phyloP scores from a whole-genome alignment of 2,329 filamentous ascomycete species.

The Fusarium lateritium region DNA sequence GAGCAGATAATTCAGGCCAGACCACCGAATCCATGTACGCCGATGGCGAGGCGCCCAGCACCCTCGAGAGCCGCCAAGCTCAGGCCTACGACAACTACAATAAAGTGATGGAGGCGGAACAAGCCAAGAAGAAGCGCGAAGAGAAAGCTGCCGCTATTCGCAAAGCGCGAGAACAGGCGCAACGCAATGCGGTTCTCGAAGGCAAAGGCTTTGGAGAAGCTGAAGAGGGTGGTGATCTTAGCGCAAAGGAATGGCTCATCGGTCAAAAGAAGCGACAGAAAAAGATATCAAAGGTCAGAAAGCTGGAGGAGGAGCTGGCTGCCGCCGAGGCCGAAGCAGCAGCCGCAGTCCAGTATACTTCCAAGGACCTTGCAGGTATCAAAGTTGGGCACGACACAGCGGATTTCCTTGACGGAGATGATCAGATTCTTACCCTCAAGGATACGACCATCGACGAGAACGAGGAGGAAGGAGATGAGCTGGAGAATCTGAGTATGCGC shows the following conservation, averaged over 20 bases:
- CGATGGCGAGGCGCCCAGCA: slow-evolving; percentile 80
- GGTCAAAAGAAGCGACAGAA: slow-evolving; percentile 95
- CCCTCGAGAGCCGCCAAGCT: slow-evolving; percentile 84
- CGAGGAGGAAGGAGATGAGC: slow-evolving; percentile 90
- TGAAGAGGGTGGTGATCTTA: slow-evolving; percentile 75
- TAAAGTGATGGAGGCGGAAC: slow-evolving; percentile 77
- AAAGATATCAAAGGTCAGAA: slow-evolving; percentile 84
- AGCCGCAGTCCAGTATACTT: slow-evolving; percentile 79
- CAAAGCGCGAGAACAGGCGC: slow-evolving; percentile 87
- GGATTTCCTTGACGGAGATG: slow-evolving; percentile 84
- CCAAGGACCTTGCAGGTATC: slow-evolving; percentile 88
- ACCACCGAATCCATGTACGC: slow-evolving; percentile 64
- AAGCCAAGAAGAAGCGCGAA: slow-evolving; percentile 83
- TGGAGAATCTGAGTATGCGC: slow-evolving; percentile 81
- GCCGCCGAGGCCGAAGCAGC: slow-evolving; percentile 78
- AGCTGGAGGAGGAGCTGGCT: slow-evolving; percentile 81
- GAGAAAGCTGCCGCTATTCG: slow-evolving; percentile 87
- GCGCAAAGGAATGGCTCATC: slow-evolving; percentile 89
- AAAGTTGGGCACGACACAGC: slow-evolving; percentile 91
- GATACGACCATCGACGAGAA: slow-evolving; percentile 88
- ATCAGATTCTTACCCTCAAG: slow-evolving; percentile 95
- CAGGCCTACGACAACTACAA: slow-evolving; percentile 81
- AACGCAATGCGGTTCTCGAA: slow-evolving; percentile 81
- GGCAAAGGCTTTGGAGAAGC: slow-evolving; percentile 87
- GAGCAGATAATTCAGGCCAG: slow-evolving; percentile 62